Conservation (phyloP, 768 basidiomycete species). For the Leccinum subgranulosum region DNA sequence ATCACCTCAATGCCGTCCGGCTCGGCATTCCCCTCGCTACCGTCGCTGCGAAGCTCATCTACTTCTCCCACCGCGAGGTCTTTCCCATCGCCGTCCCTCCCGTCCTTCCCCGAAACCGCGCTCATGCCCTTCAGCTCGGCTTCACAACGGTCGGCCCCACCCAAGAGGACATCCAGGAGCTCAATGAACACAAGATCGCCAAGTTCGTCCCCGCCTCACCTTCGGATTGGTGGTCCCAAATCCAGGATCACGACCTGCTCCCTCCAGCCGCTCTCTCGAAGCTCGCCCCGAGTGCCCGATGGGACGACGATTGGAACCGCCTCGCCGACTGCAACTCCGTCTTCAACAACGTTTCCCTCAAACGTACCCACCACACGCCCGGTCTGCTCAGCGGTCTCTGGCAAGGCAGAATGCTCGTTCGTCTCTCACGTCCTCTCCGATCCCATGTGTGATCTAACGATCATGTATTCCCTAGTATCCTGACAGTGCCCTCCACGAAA, state of each 20-base stretch:
- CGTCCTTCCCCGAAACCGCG: slow-evolving; percentile 32
- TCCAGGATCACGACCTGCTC: slow-evolving; percentile 19
- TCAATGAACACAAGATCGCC: slow-evolving; percentile 45
- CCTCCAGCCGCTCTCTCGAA: slow-evolving; percentile 22
- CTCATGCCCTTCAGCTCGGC: slow-evolving; percentile 26
- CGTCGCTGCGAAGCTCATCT: slow-evolving; percentile 60
- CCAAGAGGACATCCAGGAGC: slow-evolving; percentile 56
- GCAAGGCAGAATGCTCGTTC: slow-evolving; percentile 61
- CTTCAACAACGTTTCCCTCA: slow-evolving; percentile 24
- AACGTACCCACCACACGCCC: slow-evolving; percentile 41
- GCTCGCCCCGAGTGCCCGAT: slow-evolving; percentile 38
- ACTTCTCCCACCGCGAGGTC: slow-evolving; percentile 55
- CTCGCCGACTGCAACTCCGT: slow-evolving; percentile 45
- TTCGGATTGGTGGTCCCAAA: slow-evolving; percentile 24
- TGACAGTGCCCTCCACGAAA: slow-evolving; percentile 14
- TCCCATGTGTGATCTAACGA: neutral
- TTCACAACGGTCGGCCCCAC: slow-evolving; percentile 40
- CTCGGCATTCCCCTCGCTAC: slow-evolving; percentile 45
- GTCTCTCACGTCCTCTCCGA: slow-evolving; percentile 21
- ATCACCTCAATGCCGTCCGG: slow-evolving; percentile 28
- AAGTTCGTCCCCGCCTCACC: slow-evolving; percentile 19
- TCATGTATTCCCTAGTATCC: slow-evolving; percentile 13
- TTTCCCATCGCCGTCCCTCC: slow-evolving; percentile 42
- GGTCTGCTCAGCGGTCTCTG: slow-evolving; percentile 56
- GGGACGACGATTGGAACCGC: slow-evolving; percentile 61